Conservation (phyloP, 169 alveolate species). For the Fabrea salina region DNA sequence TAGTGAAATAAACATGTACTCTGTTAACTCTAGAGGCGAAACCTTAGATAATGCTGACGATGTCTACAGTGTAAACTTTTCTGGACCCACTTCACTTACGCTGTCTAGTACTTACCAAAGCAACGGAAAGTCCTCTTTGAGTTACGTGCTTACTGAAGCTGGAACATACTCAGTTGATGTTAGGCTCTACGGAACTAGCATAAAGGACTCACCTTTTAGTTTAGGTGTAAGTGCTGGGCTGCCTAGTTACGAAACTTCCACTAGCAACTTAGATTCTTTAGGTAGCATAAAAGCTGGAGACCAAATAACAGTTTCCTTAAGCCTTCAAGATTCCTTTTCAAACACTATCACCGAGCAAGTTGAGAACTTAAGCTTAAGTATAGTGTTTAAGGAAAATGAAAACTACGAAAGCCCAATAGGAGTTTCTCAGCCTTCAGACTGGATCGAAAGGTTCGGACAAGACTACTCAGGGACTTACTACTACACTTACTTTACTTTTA, state of each 20-base stretch:
- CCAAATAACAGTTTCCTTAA: constrained; percentile 23
- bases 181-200: constrained; percentile 34
- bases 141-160: constrained; percentile 42
- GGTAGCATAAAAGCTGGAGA: constrained; percentile 37
- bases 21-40: constrained; percentile 46
- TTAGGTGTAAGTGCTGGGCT: constrained; percentile 51
- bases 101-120: constrained; percentile 39
- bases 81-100: constrained; percentile 34
- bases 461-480: not conserved
- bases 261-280: constrained; percentile 9
- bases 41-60: constrained; percentile 43
- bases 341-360: not conserved
- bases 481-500: not conserved
- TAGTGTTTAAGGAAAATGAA: constrained; percentile 33
- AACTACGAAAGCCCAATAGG: constrained; percentile 45
- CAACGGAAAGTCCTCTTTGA: constrained; percentile 37
- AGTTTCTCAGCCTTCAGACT: constrained; percentile 41
- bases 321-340: not conserved
- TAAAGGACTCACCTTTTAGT: constrained; percentile 51
- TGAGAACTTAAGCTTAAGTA: constrained; percentile 39
- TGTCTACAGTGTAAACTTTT: constrained; percentile 35
- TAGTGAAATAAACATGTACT: constrained; percentile 37
- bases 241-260: constrained; percentile 31
- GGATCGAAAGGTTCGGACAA: constrained; percentile 19
- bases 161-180: constrained; percentile 52